These are phyloP conservation scores for Neocucurbitaria cava DNA, from an alignment of 2,329 filamentous ascomycete species.

Conservation along the genomic window DNA sequence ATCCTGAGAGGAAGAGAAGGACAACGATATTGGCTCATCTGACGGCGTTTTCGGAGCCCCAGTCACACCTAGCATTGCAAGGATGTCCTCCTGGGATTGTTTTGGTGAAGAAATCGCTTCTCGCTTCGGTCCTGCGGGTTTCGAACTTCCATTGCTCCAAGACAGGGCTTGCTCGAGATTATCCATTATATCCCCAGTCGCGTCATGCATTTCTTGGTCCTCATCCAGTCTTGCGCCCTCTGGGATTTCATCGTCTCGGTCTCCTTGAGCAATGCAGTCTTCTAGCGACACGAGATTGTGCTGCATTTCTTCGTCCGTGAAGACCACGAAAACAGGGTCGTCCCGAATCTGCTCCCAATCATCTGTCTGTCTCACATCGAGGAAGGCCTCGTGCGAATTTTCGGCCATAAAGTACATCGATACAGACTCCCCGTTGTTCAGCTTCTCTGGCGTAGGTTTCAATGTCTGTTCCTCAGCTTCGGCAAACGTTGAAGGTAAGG, in stretches of 20 bases:
- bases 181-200: slow-evolving; percentile 49
- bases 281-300: slow-evolving; percentile 50
- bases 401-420: slow-evolving; percentile 58
- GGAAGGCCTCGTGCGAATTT: slow-evolving; percentile 53
- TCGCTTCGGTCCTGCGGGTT: slow-evolving; percentile 3
- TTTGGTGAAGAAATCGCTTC: slow-evolving; percentile 10
- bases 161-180: slow-evolving; percentile 49
- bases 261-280: slow-evolving; percentile 51
- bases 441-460: slow-evolving; percentile 44
- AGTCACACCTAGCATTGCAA: slow-evolving; percentile 47
- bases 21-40: slow-evolving; percentile 22
- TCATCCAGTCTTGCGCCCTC: slow-evolving; percentile 30
- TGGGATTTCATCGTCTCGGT: slow-evolving; percentile 43
- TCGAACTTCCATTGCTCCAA: slow-evolving; percentile 19
- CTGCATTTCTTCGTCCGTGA: slow-evolving; percentile 50
- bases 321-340: slow-evolving; percentile 59
- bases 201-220: slow-evolving; percentile 44
- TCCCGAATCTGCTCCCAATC: slow-evolving; percentile 58
- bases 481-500: slow-evolving; percentile 52
- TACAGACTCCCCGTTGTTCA: slow-evolving; percentile 54
- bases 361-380: slow-evolving; percentile 58
- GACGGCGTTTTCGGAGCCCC: slow-evolving; percentile 46
- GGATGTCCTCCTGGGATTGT: slow-evolving; percentile 46
- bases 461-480: slow-evolving; percentile 54
- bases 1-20: slow-evolving; percentile 13